phyloP scores from a whole-genome alignment of 2,329 filamentous ascomycete species.

The Diaporthe sp. region DNA sequence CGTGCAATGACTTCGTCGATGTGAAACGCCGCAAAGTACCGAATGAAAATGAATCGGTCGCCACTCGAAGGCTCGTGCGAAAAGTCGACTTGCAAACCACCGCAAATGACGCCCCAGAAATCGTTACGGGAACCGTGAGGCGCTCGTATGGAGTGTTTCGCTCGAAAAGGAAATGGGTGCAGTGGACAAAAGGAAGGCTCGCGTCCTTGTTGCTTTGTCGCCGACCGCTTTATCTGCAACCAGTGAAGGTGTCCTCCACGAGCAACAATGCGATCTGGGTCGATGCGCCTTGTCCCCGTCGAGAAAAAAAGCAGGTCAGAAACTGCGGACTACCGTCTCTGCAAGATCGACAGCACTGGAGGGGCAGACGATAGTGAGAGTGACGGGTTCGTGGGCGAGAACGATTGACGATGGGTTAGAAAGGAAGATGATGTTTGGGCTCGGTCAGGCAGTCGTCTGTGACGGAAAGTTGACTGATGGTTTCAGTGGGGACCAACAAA shows the following conservation, averaged over 20 bases:
- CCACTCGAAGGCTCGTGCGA: background rate
- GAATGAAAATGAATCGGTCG: background rate
- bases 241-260: slow-evolving; percentile 41
- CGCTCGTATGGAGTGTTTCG: background rate
- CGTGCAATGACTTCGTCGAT: background rate
- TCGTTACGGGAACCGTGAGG: background rate
- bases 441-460: background rate
- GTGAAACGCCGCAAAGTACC: background rate
- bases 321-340: slow-evolving; percentile 37
- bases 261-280: slow-evolving; percentile 35
- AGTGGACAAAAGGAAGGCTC: background rate
- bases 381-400: slow-evolving; percentile 32
- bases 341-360: slow-evolving; percentile 13
- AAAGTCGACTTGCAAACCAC: background rate
- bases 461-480: background rate
- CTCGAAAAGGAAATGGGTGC: background rate
- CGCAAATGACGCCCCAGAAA: background rate
- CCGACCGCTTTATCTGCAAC: slow-evolving; percentile 39
- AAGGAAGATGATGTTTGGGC: slow-evolving; percentile 19
- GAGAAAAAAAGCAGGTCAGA: slow-evolving; percentile 39
- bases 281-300: slow-evolving; percentile 36
- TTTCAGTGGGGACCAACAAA: background rate
- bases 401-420: slow-evolving; percentile 35
- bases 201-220: slow-evolving; percentile 40
- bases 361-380: slow-evolving; percentile 25